Evolutionary conservation across 257 asterid genomes (phyloP).

Genomic region (Cruciata laevipes): DNA sequence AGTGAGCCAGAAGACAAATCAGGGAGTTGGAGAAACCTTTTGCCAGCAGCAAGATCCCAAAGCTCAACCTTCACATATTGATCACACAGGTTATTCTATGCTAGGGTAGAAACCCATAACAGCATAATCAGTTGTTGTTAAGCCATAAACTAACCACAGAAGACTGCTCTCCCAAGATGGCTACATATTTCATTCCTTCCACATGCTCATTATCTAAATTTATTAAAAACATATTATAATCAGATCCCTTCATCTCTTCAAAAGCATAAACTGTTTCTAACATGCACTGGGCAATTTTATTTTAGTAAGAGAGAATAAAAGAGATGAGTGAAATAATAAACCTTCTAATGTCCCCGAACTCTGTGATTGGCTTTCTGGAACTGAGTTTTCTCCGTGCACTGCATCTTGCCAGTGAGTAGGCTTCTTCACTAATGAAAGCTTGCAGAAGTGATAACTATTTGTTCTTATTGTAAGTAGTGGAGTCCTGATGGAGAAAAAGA

Average conservation of each 20-base stretch:
- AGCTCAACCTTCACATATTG: constrained; percentile 47
- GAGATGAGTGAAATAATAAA: constrained; percentile 6
- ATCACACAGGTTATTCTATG: constrained; percentile 7
- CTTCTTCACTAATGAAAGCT: constrained; percentile 52
- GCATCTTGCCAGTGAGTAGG: constrained; percentile 19
- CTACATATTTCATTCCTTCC: constrained; percentile 45
- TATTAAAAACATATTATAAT: not conserved
- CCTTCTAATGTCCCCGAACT: constrained; percentile 24
- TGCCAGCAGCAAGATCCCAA: constrained; percentile 64
- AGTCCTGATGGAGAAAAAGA: constrained; percentile 27
- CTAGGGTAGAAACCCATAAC: constrained; percentile 3
- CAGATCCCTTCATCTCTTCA: not conserved
- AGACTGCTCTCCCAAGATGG: constrained; percentile 63
- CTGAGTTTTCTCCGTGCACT: constrained; percentile 16
- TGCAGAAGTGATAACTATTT: constrained; percentile 83
- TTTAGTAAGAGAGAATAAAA: not conserved
- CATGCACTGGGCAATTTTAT: no score
- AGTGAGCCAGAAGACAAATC: constrained; percentile 26
- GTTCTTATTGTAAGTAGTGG: constrained; percentile 64
- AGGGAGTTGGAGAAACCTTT: constrained; percentile 45
- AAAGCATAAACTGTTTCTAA: not conserved
- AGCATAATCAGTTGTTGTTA: constrained; percentile 1
- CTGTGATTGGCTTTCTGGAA: constrained; percentile 22
- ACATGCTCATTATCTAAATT: constrained; percentile 19
- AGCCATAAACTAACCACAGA: constrained; percentile 37